Conservation (phyloP, 164 flowering plant species). For the Liquidambar formosana region DNA sequence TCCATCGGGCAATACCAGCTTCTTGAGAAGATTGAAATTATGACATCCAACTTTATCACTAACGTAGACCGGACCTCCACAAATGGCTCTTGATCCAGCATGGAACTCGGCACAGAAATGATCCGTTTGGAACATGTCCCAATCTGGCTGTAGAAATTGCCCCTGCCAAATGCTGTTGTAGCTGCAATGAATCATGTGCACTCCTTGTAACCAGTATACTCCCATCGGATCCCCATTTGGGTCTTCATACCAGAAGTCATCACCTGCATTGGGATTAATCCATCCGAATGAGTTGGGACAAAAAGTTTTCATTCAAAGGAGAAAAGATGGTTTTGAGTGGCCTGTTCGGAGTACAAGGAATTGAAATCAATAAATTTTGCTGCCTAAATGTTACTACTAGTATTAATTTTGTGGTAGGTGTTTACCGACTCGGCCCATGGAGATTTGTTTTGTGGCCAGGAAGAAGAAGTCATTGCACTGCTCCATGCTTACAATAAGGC, state of each 20-base stretch:
- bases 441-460: constrained; percentile 10
- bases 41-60: constrained; percentile 5
- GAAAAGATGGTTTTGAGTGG: no score
- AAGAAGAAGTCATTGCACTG: constrained; percentile 17
- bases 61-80: constrained; percentile 8
- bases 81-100: constrained; percentile 1
- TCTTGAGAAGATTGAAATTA: constrained; percentile 6
- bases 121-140: constrained; percentile 15
- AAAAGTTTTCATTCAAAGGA: no score
- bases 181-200: constrained; percentile 10
- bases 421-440: constrained; percentile 14
- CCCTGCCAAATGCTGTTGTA: constrained; percentile 12
- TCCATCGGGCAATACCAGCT: constrained; percentile 8
- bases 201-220: constrained; percentile 8
- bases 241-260: constrained; percentile 12
- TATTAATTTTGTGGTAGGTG: no score
- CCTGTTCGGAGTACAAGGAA: no score
- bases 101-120: constrained; percentile 11
- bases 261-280: neutral
- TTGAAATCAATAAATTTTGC: no score
- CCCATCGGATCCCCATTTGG: constrained; percentile 15
- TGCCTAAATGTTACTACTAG: no score
- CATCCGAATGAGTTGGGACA: no score
- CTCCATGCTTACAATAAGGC: constrained; percentile 16
- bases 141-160: constrained; percentile 4